A percentile compares a stretch with the other conserved stretches of the same genome.
These are phyloP conservation scores for Haplosporangium gracile DNA, from an alignment of 192 early-diverging fungal genomes.

Conservation along the genomic window DNA sequence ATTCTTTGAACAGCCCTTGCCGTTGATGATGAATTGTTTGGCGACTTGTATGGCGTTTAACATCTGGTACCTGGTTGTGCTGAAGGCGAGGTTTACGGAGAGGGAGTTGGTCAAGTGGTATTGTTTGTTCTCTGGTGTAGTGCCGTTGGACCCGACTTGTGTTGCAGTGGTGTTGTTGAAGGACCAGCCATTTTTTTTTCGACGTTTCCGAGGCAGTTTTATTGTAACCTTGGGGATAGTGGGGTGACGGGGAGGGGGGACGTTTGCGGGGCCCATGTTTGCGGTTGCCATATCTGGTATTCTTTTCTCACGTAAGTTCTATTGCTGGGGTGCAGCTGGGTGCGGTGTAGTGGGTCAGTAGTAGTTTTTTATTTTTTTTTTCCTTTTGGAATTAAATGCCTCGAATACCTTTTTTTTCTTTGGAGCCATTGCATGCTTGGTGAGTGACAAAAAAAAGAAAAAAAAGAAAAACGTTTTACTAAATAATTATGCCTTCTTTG, in stretches of 20 bases:
- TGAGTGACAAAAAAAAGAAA: conserved; percentile 2
- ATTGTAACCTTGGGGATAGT: conserved; percentile 21
- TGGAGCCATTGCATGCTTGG: no score
- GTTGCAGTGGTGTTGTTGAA: conserved; percentile 25
- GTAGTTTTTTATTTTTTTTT: not conserved
- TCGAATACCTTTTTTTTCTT: no score
- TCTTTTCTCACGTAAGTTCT: not conserved
- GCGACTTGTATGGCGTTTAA: conserved; percentile 33
- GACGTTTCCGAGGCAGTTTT: conserved; percentile 29
- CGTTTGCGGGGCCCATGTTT: conserved; percentile 24
- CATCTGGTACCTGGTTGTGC: conserved; percentile 35
- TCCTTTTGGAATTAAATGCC: no score
- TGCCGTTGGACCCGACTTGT: not conserved
- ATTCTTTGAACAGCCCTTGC: conserved; percentile 26
- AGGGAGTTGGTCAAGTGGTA: conserved; percentile 39
- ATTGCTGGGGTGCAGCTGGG: not conserved
- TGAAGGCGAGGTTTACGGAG: conserved; percentile 5
- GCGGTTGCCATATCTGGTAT: conserved; percentile 13
- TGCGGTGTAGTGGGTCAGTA: not conserved
- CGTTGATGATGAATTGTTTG: conserved; percentile 12
- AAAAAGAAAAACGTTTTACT: no score
- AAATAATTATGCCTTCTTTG: not conserved
- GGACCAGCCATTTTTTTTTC: conserved; percentile 11
- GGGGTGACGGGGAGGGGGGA: conserved; percentile 10
- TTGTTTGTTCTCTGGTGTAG: conserved; percentile 14